Conservation (phyloP, 2,329 filamentous ascomycete species). For the Penicillium sp. region DNA sequence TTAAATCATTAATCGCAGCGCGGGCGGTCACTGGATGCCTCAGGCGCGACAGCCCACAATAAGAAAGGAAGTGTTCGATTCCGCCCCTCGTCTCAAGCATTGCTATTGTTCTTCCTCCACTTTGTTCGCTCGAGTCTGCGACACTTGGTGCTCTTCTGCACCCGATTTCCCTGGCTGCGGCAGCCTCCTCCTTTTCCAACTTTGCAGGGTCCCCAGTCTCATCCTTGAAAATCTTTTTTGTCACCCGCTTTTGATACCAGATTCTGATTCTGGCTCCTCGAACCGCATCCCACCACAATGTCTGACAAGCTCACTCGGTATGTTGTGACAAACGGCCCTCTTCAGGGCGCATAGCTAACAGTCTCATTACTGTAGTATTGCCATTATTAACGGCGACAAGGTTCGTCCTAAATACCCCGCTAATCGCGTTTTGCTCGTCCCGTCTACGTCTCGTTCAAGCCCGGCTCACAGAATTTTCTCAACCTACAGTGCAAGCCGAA, state of each 20-base stretch:
- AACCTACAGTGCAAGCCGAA: constrained; percentile 74
- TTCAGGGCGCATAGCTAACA: constrained; percentile 7
- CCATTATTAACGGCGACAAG: constrained; percentile 98
- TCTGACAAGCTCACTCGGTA: constrained; percentile 94
- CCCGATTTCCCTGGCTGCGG: constrained; percentile 10
- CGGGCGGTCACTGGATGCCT: constrained; percentile 19
- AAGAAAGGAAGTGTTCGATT: constrained; percentile 23
- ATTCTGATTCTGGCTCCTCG: constrained; percentile 15
- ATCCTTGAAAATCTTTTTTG: constrained; percentile 14
- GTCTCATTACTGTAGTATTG: constrained; percentile 63
- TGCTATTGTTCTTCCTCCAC: constrained; percentile 17
- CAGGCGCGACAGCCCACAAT: constrained; percentile 25
- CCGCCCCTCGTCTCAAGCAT: constrained; percentile 13
- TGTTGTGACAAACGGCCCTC: constrained; percentile 26
- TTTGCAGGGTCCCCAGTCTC: constrained; percentile 1
- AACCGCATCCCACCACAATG: constrained; percentile 54
- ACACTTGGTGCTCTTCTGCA: constrained; percentile 21
- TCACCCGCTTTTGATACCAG: constrained; percentile 10
- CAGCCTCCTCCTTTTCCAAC: constrained; percentile 5
- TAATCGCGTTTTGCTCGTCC: constrained; percentile 38
- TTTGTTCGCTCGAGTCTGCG: constrained; percentile 17
- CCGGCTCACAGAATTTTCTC: constrained; percentile 37
- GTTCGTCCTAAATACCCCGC: constrained; percentile 48
- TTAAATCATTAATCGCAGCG: constrained; percentile 16
- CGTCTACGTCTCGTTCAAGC: constrained; percentile 13